Evolutionary conservation across 768 basidiomycete species (phyloP), one percentile per base, ranked within the genome.

Genomic region (Tulasnella sp.): DNA sequence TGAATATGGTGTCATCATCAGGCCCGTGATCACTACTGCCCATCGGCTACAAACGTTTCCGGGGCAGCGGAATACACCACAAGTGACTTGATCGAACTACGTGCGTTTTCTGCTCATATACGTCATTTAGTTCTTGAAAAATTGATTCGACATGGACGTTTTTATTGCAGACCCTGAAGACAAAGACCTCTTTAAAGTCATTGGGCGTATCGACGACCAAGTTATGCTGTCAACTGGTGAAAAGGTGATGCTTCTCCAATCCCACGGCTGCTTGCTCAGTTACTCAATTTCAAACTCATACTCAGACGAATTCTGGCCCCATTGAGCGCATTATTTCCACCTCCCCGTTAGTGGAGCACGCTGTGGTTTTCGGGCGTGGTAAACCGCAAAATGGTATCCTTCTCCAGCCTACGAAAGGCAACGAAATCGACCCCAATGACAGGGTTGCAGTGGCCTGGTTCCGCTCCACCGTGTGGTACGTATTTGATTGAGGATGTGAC

Each of bases 191-290:
- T 77, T 70, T 68, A 73, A 67, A 52, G 63, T 78, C 1, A 70
- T 67, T 49, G 77, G 78, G 1, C 69, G 78, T 15, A 67, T 65
- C 8, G 77, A 78, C 56, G 77, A 78, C 58, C 76, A 77, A 64
- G 73, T 78, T 44, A 73, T 74, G 66, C 70, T 74, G 44, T 69
- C 66, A 29, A 75, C 72, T 56, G 61, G 63, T 13, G 63, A 64
- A 47, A 64, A 64, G 60, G 60, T 60, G 8, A 24, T 26, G 10
- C 10, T 13, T 59, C 5, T 19, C 26, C 23, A 13, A 17, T 21
- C 55, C 8, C 21, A 51, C 38, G 19, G 23, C 1, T 21, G 27
- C 19, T n/a, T n/a, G 24, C 26, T 13, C 29, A 41, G 21, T 9
- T 21, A 48, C 23, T 4, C 11, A n/a, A 51, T 45, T 23, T 17